Percentiles rank a stretch among this genome's conserved stretches.
These are phyloP conservation scores for Mucor velutinosus DNA, from an alignment of 371 early-diverging fungal species.

Conservation along the genomic window DNA sequence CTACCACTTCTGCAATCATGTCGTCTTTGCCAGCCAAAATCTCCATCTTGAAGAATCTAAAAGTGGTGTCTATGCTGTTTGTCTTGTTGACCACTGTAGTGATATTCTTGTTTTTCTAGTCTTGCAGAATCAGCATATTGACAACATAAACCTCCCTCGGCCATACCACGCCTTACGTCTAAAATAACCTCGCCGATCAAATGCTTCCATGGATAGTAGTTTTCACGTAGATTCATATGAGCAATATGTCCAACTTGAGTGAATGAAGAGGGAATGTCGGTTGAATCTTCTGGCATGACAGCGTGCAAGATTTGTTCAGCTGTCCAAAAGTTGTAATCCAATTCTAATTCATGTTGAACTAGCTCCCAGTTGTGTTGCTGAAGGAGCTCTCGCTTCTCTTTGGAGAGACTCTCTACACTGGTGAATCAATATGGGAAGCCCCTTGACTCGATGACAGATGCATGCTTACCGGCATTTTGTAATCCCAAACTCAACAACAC, in stretches of 20 bases:
- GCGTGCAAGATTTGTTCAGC: constrained; percentile 90
- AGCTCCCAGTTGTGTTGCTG: constrained; percentile 53
- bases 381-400: constrained; percentile 47
- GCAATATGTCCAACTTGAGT: constrained; percentile 93
- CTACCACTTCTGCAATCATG: constrained; percentile 86
- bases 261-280: constrained; percentile 87
- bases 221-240: constrained; percentile 94
- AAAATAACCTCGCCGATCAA: constrained; percentile 94
- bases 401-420: constrained; percentile 43
- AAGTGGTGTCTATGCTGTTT: constrained; percentile 93
- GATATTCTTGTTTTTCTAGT: constrained; percentile 87
- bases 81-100: constrained; percentile 96
- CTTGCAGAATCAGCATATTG: neutral
- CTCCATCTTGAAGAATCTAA: constrained; percentile 97
- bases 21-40: constrained; percentile 89
- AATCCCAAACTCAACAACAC: constrained; percentile 56
- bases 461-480: constrained; percentile 8
- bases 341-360: constrained; percentile 53
- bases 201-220: constrained; percentile 85
- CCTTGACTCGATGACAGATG: neutral
- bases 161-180: constrained; percentile 63
- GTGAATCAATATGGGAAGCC: neutral
- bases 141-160: neutral
- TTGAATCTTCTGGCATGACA: constrained; percentile 81
- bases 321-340: constrained; percentile 81